Evolutionary conservation across 371 early-diverging fungal genomes (phyloP).

Genomic region (Coemansia sp.): DNA sequence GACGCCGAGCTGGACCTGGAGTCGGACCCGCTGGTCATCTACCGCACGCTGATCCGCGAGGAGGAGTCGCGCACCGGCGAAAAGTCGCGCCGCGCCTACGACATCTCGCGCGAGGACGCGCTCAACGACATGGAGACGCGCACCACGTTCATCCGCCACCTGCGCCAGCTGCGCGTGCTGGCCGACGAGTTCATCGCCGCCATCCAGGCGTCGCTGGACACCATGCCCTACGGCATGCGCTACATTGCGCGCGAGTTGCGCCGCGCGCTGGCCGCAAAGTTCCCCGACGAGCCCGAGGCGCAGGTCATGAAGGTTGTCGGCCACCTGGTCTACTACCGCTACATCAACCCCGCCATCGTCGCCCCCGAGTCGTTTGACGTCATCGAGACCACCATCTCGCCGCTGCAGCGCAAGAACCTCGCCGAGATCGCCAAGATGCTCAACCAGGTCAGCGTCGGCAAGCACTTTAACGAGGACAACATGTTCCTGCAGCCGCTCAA

Average conservation of each 20-base stretch:
- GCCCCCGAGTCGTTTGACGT: slow-evolving; percentile 97
- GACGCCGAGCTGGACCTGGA: slow-evolving; percentile 84
- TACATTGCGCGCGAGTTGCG: slow-evolving; percentile 89
- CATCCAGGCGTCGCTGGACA: slow-evolving; percentile 73
- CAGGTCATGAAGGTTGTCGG: slow-evolving; percentile 85
- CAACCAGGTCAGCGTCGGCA: slow-evolving; percentile 85
- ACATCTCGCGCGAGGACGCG: slow-evolving; percentile 81
- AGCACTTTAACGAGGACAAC: slow-evolving; percentile 69
- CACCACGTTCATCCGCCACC: slow-evolving; percentile 69
- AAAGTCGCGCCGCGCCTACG: slow-evolving; percentile 70
- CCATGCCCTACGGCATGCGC: slow-evolving; percentile 95
- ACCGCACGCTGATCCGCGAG: slow-evolving; percentile 80
- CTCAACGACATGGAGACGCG: slow-evolving; percentile 83
- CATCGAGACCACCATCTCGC: slow-evolving; percentile 79
- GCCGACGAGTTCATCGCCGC: slow-evolving; percentile 79
- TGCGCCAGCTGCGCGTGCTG: slow-evolving; percentile 72
- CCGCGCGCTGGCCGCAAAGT: slow-evolving; percentile 72
- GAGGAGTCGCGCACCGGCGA: slow-evolving; percentile 90
- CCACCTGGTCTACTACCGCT: slow-evolving; percentile 94
- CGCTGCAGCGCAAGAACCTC: slow-evolving; percentile 90
- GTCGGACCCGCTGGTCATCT: slow-evolving; percentile 87
- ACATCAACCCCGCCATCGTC: slow-evolving; percentile 97
- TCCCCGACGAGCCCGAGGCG: slow-evolving; percentile 76
- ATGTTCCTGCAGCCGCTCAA: slow-evolving; percentile 76
- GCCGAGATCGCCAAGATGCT: slow-evolving; percentile 94